Evolutionary conservation across 768 basidiomycete species (phyloP), one percentile per base, ranked within the genome.

Genomic region (Leccinum truebloodii): DNA sequence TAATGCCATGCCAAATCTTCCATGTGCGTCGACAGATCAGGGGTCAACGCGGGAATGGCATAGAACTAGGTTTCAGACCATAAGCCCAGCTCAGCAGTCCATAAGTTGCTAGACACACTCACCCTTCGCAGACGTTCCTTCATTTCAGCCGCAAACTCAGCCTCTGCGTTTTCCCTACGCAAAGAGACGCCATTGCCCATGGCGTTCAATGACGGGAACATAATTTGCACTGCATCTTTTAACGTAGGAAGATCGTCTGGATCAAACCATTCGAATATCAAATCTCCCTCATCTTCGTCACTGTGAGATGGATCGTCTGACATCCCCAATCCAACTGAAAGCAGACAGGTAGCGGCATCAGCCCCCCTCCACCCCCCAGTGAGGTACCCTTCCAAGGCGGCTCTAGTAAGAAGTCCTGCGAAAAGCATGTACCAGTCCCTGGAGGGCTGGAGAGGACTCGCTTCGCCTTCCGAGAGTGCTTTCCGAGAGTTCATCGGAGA

Each of bases 391-490:
- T 95, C 92, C 55, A 95, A 74, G 20, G 86, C 89, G 0, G 91
- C 91, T n/a, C 92, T 83, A 6, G 92, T 92, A 30, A 93, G 77
- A 24, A 95, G 76, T 2, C 89, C 87, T 0, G 84, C 84, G n/a
- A 94, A 79, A 13, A 95, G 80, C 75, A 88, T 80, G 72, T 93
- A 95, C 93, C 93, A 95, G 63, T 86, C 85, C 26, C 83, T 76
- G 28, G 90, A 87, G 0, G 92, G 92, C 2, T 80, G 78, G 35
- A 90, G 72, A 0, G 88, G 86, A n/a, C 75, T 67, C 5, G 77
- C 78, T 49, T 80, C 80, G 65, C 77, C 73, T 60, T 77, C 70
- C 6, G 71, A 71, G 44, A 72, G 75, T 37, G 71, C 58, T 57
- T 71, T 66, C 24, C 68, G 68, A 41, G 57, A 49, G 0, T 57